Percentiles rank a stretch among this genome's conserved stretches.
Evolutionary conservation across 2,329 filamentous ascomycete species (phyloP).

Genomic region (Leptographium procerum): DNA sequence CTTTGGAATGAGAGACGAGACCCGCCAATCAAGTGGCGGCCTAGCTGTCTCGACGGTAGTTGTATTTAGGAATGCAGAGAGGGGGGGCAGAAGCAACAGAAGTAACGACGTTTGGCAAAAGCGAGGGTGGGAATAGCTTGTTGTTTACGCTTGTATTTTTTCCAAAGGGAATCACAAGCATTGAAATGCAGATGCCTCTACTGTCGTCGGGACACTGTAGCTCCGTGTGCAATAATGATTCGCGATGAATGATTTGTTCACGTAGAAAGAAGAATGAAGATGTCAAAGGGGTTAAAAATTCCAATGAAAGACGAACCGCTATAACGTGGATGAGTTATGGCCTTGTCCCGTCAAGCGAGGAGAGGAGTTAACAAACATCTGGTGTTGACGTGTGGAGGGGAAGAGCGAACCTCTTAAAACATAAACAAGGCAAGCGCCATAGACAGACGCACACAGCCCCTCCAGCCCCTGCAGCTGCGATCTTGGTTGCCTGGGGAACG

Average conservation of each 20-base stretch:
- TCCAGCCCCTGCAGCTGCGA: neutral
- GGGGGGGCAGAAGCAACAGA: neutral
- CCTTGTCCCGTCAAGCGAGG: neutral
- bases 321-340: constrained; percentile 4
- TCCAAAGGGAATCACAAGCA: neutral
- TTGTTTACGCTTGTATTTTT: neutral
- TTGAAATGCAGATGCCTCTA: neutral
- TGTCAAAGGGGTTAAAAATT: neutral
- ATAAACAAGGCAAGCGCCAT: constrained; percentile 14
- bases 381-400: constrained; percentile 6
- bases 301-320: neutral
- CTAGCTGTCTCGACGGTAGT: neutral
- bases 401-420: constrained; percentile 12
- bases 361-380: neutral
- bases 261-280: constrained; percentile 1
- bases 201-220: neutral
- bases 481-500: constrained; percentile 9
- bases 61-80: neutral
- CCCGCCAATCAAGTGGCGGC: neutral
- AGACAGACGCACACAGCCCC: constrained; percentile 5
- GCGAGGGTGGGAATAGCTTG: neutral
- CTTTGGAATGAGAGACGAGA: neutral
- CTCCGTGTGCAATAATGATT: neutral
- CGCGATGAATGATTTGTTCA: neutral
- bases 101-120: neutral